phyloP scores from a whole-genome alignment of 2,329 filamentous ascomycete genomes.

The Scytalidium lignicola region DNA sequence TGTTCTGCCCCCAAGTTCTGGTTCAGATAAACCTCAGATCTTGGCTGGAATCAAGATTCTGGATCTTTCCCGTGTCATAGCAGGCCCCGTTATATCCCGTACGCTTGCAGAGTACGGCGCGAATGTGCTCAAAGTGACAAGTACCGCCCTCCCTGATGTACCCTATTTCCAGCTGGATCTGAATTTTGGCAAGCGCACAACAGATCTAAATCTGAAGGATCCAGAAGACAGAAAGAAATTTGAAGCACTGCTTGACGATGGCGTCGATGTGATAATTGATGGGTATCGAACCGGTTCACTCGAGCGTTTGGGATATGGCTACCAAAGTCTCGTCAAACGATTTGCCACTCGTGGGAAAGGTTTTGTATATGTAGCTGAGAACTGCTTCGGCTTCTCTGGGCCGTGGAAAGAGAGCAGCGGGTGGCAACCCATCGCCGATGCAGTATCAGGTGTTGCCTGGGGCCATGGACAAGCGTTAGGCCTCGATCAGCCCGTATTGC shows the following conservation, averaged over 20 bases:
- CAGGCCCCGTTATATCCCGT: slow-evolving; percentile 62
- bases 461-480: slow-evolving; percentile 52
- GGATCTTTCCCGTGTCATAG: slow-evolving; percentile 69
- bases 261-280: slow-evolving; percentile 59
- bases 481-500: slow-evolving; percentile 54
- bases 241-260: slow-evolving; percentile 49
- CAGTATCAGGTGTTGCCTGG: slow-evolving; percentile 49
- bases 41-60: slow-evolving; percentile 61
- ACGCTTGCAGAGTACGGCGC: slow-evolving; percentile 68
- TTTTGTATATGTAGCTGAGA: slow-evolving; percentile 43
- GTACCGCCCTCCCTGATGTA: slow-evolving; percentile 58
- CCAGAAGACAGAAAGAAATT: slow-evolving; percentile 48
- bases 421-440: slow-evolving; percentile 30
- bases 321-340: slow-evolving; percentile 44
- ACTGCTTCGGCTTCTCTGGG: slow-evolving; percentile 44
- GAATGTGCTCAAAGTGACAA: slow-evolving; percentile 65
- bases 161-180: slow-evolving; percentile 66
- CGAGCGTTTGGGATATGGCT: slow-evolving; percentile 56
- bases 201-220: slow-evolving; percentile 55
- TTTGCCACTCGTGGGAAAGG: slow-evolving; percentile 51
- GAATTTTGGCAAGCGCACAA: slow-evolving; percentile 63
- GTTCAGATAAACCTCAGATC: too few relatives aligned
- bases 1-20: slow-evolving; percentile 21
- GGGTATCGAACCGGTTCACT: slow-evolving; percentile 63
- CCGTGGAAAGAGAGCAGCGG: slow-evolving; percentile 39